Evolutionary conservation across 1,139 yeast genomes (phyloP).

Genomic region (Pneumocystis carinii): DNA sequence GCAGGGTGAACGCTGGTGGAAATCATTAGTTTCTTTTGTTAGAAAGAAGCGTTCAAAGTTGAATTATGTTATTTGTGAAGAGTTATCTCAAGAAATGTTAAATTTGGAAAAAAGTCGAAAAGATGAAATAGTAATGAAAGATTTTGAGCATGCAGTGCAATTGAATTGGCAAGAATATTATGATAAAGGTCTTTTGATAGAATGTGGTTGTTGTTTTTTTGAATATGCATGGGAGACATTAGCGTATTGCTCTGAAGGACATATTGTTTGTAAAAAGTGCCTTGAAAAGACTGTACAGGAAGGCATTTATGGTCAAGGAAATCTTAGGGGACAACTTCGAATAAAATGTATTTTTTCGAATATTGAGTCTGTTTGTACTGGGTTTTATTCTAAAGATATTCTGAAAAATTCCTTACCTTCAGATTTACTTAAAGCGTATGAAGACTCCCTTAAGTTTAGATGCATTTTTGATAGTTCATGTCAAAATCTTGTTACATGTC

Average conservation of each 20-base stretch:
- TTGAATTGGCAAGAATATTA: constrained; percentile 10
- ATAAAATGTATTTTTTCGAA: constrained; percentile 14
- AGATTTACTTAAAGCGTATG: constrained; percentile 10
- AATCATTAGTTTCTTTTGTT: not conserved
- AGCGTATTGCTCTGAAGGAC: constrained; percentile 13
- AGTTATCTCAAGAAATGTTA: constrained; percentile 11
- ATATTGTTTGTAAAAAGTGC: constrained; percentile 13
- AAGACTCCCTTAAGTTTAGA: constrained; percentile 4
- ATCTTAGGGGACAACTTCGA: constrained; percentile 11
- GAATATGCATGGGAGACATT: constrained; percentile 15
- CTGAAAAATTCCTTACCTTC: constrained; percentile 8
- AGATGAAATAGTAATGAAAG: constrained; percentile 2
- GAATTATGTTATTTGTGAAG: constrained; percentile 7
- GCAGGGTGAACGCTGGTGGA: constrained; percentile 9
- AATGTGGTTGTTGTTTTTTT: constrained; percentile 15
- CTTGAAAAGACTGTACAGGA: constrained; percentile 11
- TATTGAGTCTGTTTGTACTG: constrained; percentile 9
- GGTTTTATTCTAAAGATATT: constrained; percentile 8
- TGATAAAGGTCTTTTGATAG: constrained; percentile 10
- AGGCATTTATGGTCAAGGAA: constrained; percentile 14
- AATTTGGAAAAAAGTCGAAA: constrained; percentile 7
- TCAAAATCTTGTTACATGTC: constrained; percentile 10
- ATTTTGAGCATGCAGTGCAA: constrained; percentile 10
- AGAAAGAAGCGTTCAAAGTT: constrained; percentile 1
- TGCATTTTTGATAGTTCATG: constrained; percentile 3